Evolutionary conservation across 345 rosid species (phyloP).

Genomic region (Populus pruinosa): DNA sequence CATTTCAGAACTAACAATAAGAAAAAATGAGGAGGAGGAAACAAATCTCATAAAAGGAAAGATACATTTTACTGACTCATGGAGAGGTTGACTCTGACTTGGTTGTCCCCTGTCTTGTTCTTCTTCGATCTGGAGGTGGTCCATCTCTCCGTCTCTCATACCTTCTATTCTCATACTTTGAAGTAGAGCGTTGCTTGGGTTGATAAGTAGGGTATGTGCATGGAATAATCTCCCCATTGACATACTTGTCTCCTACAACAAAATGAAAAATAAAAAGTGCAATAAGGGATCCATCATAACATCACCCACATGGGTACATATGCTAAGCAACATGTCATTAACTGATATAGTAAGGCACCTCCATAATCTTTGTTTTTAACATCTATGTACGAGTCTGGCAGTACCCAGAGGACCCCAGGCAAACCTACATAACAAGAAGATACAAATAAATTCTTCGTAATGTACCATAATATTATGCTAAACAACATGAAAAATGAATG

Average conservation of each 20-base stretch:
- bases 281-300: neutral
- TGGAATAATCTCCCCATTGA: conserved; percentile 90
- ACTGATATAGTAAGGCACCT: conserved; percentile 39
- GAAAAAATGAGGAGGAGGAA: neutral
- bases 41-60: neutral
- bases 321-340: neutral
- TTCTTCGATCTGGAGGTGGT: conserved; percentile 65
- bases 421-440: conserved; percentile 49
- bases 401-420: conserved; percentile 98
- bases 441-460: neutral
- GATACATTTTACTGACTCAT: conserved; percentile 13
- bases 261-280: neutral
- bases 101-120: conserved; percentile 51
- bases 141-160: conserved; percentile 86
- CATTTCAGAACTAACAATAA: neutral
- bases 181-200: conserved; percentile 64
- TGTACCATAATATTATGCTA: too few species aligned
- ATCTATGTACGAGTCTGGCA: conserved; percentile 93
- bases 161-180: conserved; percentile 59
- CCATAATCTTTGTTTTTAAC: conserved; percentile 98
- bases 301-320: too few species aligned
- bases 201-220: conserved; percentile 92
- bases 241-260: conserved; percentile 72
- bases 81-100: conserved; percentile 51
- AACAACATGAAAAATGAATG: too few species aligned